phyloP scores from a whole-genome alignment of 768 basidiomycete species.

The Chalciporus chontae region DNA sequence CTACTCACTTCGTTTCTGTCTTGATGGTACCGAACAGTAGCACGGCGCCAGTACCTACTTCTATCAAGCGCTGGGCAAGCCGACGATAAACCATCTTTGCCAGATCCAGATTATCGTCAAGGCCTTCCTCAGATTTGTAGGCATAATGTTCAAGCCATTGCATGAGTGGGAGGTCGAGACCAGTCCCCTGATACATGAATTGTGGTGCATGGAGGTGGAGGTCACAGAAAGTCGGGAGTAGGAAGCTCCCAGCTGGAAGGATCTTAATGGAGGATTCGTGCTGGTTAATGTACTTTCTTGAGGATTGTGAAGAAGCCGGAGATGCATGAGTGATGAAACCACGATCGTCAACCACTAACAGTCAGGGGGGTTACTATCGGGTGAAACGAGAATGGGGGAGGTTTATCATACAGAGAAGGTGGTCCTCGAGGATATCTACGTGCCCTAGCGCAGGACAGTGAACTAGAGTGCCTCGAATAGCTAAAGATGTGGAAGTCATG shows the following conservation, averaged over 20 bases:
- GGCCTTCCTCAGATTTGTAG: conserved; percentile 72
- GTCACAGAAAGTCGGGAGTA: conserved; percentile 80
- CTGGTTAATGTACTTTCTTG: conserved; percentile 31
- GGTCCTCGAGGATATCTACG: conserved; percentile 53
- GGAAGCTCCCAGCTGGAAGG: conserved; percentile 55
- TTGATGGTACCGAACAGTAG: conserved; percentile 83
- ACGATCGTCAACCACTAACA: conserved; percentile 31
- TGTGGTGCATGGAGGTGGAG: conserved; percentile 88
- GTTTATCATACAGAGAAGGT: conserved; percentile 46
- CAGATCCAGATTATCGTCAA: conserved; percentile 59
- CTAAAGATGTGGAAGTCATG: conserved; percentile 12
- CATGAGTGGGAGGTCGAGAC: conserved; percentile 81
- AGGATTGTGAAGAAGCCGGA: conserved; percentile 33
- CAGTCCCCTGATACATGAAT: conserved; percentile 84
- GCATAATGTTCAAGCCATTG: conserved; percentile 82
- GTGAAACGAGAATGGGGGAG: conserved; percentile 3
- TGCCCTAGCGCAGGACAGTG: conserved; percentile 51
- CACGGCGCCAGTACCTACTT: conserved; percentile 75
- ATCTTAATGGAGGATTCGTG: conserved; percentile 17
- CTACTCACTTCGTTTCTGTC: conserved; percentile 71
- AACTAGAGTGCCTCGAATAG: conserved; percentile 51
- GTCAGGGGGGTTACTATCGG: background rate
- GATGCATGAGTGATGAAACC: conserved; percentile 55
- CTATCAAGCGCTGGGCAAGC: conserved; percentile 62
- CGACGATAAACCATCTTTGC: conserved; percentile 65